Conservation (phyloP, 192 early-diverging fungal genomes). For the Ambispora gerdemannii region DNA sequence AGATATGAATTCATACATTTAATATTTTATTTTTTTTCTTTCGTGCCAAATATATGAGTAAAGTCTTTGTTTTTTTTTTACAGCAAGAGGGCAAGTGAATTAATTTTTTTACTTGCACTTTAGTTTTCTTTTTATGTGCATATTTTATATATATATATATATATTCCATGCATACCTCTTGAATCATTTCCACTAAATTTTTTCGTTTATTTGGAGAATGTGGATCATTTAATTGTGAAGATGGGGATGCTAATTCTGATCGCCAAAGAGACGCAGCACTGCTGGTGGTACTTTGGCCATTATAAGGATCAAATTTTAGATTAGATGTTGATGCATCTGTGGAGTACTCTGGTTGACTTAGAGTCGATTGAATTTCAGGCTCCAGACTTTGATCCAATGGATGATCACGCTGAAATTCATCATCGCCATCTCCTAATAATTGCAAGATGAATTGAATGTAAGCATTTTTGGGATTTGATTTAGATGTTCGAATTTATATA, state of each 20-base stretch:
- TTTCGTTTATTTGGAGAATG: slow-evolving; percentile 28
- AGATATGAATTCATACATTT: slow-evolving; percentile 32
- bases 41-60: slow-evolving; percentile 19
- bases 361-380: slow-evolving; percentile 25
- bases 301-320: slow-evolving; percentile 25
- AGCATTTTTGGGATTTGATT: too few relatives aligned
- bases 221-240: slow-evolving; percentile 27
- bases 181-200: slow-evolving; percentile 38
- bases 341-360: slow-evolving; percentile 22
- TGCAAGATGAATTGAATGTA: neutral
- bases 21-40: slow-evolving; percentile 34
- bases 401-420: slow-evolving; percentile 27
- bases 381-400: slow-evolving; percentile 31
- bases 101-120: too few relatives aligned
- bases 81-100: too few relatives aligned
- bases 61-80: too few relatives aligned
- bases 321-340: neutral
- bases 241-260: slow-evolving; percentile 25
- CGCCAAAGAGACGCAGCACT: slow-evolving; percentile 31
- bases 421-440: slow-evolving; percentile 3
- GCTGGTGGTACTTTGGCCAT: slow-evolving; percentile 7
- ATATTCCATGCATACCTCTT: slow-evolving; percentile 35
- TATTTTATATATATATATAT: too few relatives aligned
- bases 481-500: too few relatives aligned
- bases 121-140: too few relatives aligned